Conservation (phyloP, 192 early-diverging fungal species). For the Coemansia sp. region DNA sequence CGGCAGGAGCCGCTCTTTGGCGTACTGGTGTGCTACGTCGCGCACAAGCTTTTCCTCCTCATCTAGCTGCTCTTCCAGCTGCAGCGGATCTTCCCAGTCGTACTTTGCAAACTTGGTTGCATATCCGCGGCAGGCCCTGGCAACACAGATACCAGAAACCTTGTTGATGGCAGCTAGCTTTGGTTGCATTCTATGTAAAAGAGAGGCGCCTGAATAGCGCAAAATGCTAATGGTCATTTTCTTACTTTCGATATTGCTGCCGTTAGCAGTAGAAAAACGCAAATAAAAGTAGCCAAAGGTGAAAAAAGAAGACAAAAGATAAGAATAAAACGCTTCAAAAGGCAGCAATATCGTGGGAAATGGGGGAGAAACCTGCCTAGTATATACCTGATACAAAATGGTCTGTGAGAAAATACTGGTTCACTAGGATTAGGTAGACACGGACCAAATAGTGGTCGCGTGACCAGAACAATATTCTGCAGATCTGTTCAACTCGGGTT, state of each 20-base stretch:
- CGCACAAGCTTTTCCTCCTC: slow-evolving; percentile 87
- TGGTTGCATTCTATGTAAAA: not conserved
- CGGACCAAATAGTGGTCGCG: no score
- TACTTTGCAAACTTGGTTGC: slow-evolving; percentile 65
- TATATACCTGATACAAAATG: no score
- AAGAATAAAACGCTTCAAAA: not conserved
- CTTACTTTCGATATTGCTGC: not conserved
- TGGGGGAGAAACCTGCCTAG: no score
- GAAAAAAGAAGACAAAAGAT: not conserved
- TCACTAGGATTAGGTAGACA: no score
- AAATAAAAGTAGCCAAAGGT: not conserved
- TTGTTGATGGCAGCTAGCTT: not conserved
- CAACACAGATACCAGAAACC: not conserved
- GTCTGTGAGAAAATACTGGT: no score
- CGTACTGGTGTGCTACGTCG: slow-evolving; percentile 83
- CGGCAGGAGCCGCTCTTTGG: slow-evolving; percentile 84
- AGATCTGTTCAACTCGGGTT: no score
- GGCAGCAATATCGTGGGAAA: no score
- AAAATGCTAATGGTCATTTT: not conserved
- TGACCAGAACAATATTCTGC: no score
- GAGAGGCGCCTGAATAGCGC: not conserved
- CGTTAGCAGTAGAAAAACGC: not conserved
- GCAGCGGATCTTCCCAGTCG: slow-evolving; percentile 84
- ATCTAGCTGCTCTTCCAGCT: slow-evolving; percentile 79
- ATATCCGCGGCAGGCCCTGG: slow-evolving; percentile 15